Evolutionary conservation across 768 basidiomycete genomes (phyloP).

Genomic region (Boletus eberwhitei): DNA sequence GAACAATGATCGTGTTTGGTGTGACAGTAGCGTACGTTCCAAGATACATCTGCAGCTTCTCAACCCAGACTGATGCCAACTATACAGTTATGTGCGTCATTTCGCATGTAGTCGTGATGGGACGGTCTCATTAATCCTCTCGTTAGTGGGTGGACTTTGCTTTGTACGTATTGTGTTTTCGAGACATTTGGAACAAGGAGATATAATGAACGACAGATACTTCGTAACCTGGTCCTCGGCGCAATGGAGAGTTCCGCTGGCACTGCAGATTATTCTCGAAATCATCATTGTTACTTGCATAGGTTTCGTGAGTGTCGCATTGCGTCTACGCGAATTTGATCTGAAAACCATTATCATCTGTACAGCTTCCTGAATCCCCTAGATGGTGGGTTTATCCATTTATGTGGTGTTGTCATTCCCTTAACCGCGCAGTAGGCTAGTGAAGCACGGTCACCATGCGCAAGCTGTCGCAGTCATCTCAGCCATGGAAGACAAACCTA

Average conservation of each 20-base stretch:
- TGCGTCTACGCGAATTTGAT: not conserved
- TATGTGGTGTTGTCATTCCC: not conserved
- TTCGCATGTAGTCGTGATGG: not conserved
- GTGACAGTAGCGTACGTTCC: not conserved
- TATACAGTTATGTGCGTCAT: not conserved
- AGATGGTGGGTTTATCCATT: not conserved
- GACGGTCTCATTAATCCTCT: not conserved
- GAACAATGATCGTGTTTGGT: not conserved
- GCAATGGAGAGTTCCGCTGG: not conserved
- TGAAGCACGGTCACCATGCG: not conserved
- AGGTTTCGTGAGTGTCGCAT: not conserved
- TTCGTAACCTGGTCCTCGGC: not conserved
- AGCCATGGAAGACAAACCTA: not conserved
- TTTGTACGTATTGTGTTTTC: not conserved
- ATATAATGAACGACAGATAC: not conserved
- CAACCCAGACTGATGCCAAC: not conserved
- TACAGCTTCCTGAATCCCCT: not conserved
- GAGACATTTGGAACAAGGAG: not conserved
- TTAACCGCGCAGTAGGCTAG: not conserved
- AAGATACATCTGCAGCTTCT: not conserved
- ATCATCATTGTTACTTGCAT: not conserved
- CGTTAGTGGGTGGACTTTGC: not conserved
- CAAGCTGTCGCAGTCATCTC: not conserved
- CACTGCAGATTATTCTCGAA: not conserved
- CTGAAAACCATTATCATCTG: not conserved